These are phyloP conservation scores for Plantago major DNA, from an alignment of 257 asterid genomes.

Conservation along the genomic window DNA sequence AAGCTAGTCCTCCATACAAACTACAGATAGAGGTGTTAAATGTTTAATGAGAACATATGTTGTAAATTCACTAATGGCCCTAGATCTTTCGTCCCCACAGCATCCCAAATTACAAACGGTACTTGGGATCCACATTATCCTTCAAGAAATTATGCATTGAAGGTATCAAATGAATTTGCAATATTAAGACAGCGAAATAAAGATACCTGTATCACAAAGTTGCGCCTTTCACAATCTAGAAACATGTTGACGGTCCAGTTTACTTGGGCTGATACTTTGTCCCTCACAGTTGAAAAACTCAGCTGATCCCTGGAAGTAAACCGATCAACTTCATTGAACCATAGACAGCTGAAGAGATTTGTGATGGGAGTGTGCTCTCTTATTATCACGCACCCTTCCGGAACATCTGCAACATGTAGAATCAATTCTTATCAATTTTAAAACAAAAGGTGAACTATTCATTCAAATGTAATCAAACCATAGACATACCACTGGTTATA, in stretches of 20 bases:
- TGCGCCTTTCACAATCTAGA: slow-evolving; percentile 90
- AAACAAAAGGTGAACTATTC: slow-evolving; percentile 13
- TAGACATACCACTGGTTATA: slow-evolving; percentile 74
- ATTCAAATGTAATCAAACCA: slow-evolving; percentile 16
- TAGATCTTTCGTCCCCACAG: no score
- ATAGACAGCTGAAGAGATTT: slow-evolving; percentile 84
- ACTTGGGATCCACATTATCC: no score
- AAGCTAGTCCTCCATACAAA: no score
- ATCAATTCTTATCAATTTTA: slow-evolving; percentile 16
- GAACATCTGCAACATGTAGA: slow-evolving; percentile 73
- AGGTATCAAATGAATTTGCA: background rate
- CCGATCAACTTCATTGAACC: slow-evolving; percentile 98
- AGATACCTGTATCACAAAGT: slow-evolving; percentile 82
- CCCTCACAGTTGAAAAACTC: slow-evolving; percentile 96
- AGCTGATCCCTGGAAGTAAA: slow-evolving; percentile 94
- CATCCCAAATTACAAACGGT: no score
- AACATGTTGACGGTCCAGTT: slow-evolving; percentile 80
- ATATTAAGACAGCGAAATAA: slow-evolving; percentile 1
- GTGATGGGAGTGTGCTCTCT: slow-evolving; percentile 88
- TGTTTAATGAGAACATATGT: no score
- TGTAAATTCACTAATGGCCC: no score
- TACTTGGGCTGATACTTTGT: slow-evolving; percentile 58
- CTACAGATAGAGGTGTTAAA: no score
- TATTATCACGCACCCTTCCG: slow-evolving; percentile 91
- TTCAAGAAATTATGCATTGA: background rate